Evolutionary conservation across 2,329 filamentous ascomycete species (phyloP).

Genomic region (Cercospora citrullina): DNA sequence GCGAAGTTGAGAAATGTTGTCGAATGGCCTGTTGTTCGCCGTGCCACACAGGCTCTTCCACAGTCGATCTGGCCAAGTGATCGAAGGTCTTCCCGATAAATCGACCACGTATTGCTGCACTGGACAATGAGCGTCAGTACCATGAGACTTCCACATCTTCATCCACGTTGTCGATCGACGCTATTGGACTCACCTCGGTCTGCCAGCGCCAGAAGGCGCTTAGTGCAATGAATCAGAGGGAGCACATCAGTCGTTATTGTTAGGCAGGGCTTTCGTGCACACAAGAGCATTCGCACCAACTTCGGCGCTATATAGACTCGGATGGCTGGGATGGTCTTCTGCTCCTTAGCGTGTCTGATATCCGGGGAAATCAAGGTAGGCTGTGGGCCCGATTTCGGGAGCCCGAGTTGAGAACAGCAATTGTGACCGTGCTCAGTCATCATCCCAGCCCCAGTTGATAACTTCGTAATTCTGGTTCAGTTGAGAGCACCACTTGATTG

Average conservation of each 20-base stretch:
- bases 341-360: neutral
- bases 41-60: neutral
- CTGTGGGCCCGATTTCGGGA: too few species aligned
- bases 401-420: too few species aligned
- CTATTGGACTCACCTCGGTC: neutral
- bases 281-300: neutral
- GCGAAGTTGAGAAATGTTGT: slow-evolving; percentile 1
- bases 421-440: too few species aligned
- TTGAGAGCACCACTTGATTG: too few species aligned
- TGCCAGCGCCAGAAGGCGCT: neutral
- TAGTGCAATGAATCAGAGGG: neutral
- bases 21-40: neutral
- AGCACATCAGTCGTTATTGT: neutral
- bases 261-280: neutral
- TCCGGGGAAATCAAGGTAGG: neutral
- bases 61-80: neutral
- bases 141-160: neutral
- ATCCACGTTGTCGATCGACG: neutral
- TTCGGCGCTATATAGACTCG: neutral
- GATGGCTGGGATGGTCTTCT: neutral
- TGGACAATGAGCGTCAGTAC: neutral
- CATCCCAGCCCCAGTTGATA: too few species aligned
- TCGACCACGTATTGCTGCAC: neutral
- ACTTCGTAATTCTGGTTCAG: too few species aligned
- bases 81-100: neutral